These are phyloP conservation scores for Zygosaccharomyces bailii DNA, from an alignment of 805 yeast species.

Conservation along the genomic window DNA sequence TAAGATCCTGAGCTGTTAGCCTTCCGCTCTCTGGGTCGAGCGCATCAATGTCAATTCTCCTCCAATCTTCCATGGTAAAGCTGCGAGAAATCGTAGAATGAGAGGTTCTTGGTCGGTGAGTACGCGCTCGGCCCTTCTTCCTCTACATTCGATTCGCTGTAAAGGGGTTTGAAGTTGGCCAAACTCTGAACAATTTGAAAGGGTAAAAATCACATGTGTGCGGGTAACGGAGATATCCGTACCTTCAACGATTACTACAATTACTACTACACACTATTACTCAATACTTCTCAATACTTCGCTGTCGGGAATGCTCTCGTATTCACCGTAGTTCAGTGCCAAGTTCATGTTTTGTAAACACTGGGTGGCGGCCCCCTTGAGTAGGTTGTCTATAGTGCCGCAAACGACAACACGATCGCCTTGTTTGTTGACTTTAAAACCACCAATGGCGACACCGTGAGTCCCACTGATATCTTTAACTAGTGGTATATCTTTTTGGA, in stretches of 20 bases:
- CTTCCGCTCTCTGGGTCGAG: slow-evolving; percentile 75
- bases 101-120: too few relatives aligned
- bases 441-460: slow-evolving; percentile 94
- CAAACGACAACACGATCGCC: slow-evolving; percentile 90
- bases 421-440: slow-evolving; percentile 85
- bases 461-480: slow-evolving; percentile 89
- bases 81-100: too few relatives aligned
- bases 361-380: slow-evolving; percentile 99
- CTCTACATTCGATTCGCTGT: not conserved
- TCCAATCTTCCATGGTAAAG: slow-evolving; percentile 65
- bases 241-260: not conserved
- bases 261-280: not conserved
- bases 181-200: not conserved
- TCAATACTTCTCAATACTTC: slow-evolving; percentile 40
- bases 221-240: not conserved
- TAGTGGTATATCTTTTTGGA: slow-evolving; percentile 88
- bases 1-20: slow-evolving; percentile 59
- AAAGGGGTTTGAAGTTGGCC: slow-evolving; percentile 4
- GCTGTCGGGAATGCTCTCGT: slow-evolving; percentile 87
- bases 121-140: too few relatives aligned
- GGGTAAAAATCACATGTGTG: not conserved
- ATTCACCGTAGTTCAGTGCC: slow-evolving; percentile 86
- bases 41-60: slow-evolving; percentile 92
- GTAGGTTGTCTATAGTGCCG: slow-evolving; percentile 91
- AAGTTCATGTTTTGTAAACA: slow-evolving; percentile 94